Base-by-base conservation (phyloP, 345 rosid genomes). In the Isatis tinctoria region DNA sequence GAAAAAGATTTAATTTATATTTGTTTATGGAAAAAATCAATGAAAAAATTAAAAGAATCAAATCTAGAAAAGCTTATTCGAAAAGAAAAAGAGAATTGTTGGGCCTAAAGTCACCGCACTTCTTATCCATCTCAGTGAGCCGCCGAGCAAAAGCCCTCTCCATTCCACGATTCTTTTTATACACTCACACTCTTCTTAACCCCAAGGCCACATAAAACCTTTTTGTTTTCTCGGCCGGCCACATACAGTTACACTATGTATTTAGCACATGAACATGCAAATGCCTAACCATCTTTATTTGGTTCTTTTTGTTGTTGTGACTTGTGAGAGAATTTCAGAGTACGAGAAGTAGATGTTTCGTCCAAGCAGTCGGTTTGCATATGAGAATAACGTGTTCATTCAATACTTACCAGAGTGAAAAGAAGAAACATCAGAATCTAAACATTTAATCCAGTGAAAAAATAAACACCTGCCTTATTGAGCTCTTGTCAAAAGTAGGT, bases 401-500 rank as follows among this genome's bases (percentile, higher is more conserved):
- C 45, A 3, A 28, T 22, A 58, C 36, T 70, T 41, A 39, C 12
- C 35, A 33, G 26, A 37, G 40, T 43, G 7, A 27, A 32, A 57
- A 3, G 33, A 26, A 60, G 5, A 44, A 35, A 24, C 41, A 22
- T 5, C 9, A n/a, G 4, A 7, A 18, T 39, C 40, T 37, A 51
- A 22, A 49, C 32, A 24, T 20, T 13, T 27, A 54, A 26, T 26
- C 60, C 17, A 58, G 22, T 35, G 63, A 10, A 43, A 22, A 22
- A 51, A 37, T 47, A 45, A 57, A 40, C 47, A 66, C 60, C 65
- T 22, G 37, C 3, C 59, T 73, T 73, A 66, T 57, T 66, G 60
- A 26, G 22, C 12, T 74, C 17, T 45, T 45, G 64, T 73, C 58
- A 74, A 65, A 74, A 58, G 26, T 45, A 57, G 59, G 40, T 65